Evolutionary conservation across 2,329 filamentous ascomycete species (phyloP), one percentile per base, ranked within the genome.

Genomic region (Ophioceras dolichostomum): DNA sequence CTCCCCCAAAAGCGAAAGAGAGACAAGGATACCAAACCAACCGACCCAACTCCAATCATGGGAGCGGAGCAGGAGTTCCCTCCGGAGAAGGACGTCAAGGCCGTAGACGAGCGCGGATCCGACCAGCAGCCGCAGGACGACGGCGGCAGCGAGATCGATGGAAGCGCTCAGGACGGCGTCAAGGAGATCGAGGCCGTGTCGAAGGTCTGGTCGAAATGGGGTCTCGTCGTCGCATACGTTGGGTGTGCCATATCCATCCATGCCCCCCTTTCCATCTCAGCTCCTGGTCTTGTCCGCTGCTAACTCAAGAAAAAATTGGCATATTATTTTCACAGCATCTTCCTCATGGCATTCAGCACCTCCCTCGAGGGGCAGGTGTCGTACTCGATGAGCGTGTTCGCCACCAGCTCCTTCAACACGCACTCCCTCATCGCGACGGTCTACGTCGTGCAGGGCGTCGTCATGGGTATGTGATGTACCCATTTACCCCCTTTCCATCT

Each of bases 361-460:
- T 81, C 76, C n/a, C 62, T 82, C 14, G 77, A 81, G 52, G 67
- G 68, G 13, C 77, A 81, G 49, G 75, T 73, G 8, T 76, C 76
- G 2, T 67, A 65, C 37, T 68, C 73, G 8, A 57, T 81, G 37
- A 64, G 70, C 2, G 68, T 72, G 17, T 81, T 75, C 58, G 76
- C 76, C 4, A 78, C 76, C 4, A 78, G 73, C 47, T 67, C 73
- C 0, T 81, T 79, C 50, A 62, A 64, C 33, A 66, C 68, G 37
- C 76, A 81, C 52, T 78, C 76, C 3, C 58, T 80, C 37, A 64
- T 80, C 30, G 75, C 77, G 13, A 80, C 76, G 0, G 70, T 81
- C 18, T 62, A 69, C 20, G 75, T 80, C 10, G 67, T 81, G 8
- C 73, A 79, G 42, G 69, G 70, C 47, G 70, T 80, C 4, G 74